Percentiles rank a stretch among this genome's conserved stretches.
Evolutionary conservation across 2,329 filamentous ascomycete genomes (phyloP).

Genomic region (Nothopassalora personata): DNA sequence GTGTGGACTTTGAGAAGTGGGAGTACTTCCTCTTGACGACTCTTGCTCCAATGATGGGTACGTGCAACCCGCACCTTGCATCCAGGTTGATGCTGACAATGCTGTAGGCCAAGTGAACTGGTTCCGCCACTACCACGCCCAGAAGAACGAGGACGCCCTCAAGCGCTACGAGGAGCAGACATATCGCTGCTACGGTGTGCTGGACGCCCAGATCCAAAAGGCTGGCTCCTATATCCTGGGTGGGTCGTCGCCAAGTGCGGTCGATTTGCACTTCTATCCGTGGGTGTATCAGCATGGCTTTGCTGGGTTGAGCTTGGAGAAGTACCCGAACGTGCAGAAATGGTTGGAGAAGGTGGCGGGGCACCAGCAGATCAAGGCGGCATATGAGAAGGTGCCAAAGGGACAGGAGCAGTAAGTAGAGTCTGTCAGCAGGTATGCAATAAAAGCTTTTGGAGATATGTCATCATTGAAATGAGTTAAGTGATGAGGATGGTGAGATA

Average conservation of each 20-base stretch:
- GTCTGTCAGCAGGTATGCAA: background rate
- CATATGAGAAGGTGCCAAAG: constrained; percentile 36
- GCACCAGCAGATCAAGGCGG: constrained; percentile 38
- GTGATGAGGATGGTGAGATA: background rate
- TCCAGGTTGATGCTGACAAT: background rate
- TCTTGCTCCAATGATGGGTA: constrained; percentile 40
- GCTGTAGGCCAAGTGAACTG: constrained; percentile 33
- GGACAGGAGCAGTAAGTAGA: constrained; percentile 15
- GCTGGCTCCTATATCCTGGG: constrained; percentile 36
- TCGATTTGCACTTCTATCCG: constrained; percentile 41
- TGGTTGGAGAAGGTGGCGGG: constrained; percentile 36
- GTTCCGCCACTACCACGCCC: constrained; percentile 38
- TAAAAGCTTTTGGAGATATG: background rate
- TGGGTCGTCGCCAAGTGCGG: constrained; percentile 32
- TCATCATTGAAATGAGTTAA: background rate
- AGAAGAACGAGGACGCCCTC: constrained; percentile 40
- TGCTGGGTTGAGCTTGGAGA: constrained; percentile 38
- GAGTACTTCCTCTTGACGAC: constrained; percentile 40
- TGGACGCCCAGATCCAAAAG: constrained; percentile 40
- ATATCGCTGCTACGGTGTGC: constrained; percentile 39
- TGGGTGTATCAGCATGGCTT: constrained; percentile 38
- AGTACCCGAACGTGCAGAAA: constrained; percentile 37
- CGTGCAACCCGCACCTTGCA: constrained; percentile 6
- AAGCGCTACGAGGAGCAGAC: constrained; percentile 38
- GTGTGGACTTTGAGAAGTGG: constrained; percentile 45